Base-by-base conservation (phyloP, 2,329 filamentous ascomycete genomes). In the Fusarium sulawesiense region DNA sequence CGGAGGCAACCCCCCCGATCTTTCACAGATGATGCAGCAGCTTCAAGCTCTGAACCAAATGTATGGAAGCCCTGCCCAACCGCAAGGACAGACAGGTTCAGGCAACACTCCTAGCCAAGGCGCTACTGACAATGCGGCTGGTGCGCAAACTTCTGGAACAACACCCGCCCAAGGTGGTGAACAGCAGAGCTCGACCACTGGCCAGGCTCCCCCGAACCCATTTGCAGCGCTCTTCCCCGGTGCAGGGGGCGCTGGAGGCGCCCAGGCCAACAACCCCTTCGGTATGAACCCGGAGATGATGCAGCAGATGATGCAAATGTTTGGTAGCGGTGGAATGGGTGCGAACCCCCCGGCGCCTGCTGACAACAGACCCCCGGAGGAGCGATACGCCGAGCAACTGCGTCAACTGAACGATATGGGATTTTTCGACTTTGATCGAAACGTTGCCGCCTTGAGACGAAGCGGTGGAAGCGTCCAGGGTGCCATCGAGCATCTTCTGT, bases 391-490 rank as follows among this genome's bases (percentile, higher is more conserved):
- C 5, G 90, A 93, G 32, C 95, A 99, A 81, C 84, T 99, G 51
- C 87, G 93, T 64, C 94, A 98, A 82, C 83, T 99, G 68, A 99
- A 99, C 79, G 96, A 98, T 72, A 99, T 99, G 96, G 96, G 96
- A 5, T 99, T 99, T 82, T 97, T 90, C 78, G 94, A 99, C 77
- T 99, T 98, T 77, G 95, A 99, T 55, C 85, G 92, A 73, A 99
- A 99, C 74, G 89, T 99, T 32, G 90, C 92, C 59, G 96, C 96
- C 7, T 83, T 99, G 76, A 87, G 95, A 79, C 88, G 95, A 75
- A 93, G 93, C 64, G 96, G 96, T 11, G 96, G 96, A 13, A 98
- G 93, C 78, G 96, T 98, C 42, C 94, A 98, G 79, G 96, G 95
- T 13, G 96, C 93, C 7, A 88, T 97, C 56, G 92, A 96, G 81